Base-by-base conservation (phyloP, 306 rosid genomes). In the Trichosanthes truncata region DNA sequence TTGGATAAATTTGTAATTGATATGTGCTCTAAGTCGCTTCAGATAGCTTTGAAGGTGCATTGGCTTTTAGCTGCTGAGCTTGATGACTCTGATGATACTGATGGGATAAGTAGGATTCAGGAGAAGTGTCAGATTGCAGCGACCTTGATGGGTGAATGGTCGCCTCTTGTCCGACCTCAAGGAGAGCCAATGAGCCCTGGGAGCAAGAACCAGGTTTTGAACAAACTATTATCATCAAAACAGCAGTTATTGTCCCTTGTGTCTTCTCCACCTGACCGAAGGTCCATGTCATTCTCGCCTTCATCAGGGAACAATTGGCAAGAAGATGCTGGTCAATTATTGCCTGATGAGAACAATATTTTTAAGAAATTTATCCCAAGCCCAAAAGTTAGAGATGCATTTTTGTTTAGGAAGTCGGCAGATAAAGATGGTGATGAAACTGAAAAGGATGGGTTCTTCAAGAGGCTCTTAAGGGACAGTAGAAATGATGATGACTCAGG, bases 1-100 rank as follows among this genome's bases (percentile, higher is more conserved):
- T 81, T 95, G 87, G 99, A 95, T 83, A 95, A 95, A 82, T 95
- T 95, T 83, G 99, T 95, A 12, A 95, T 95, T 52, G 99, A 95
- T 69, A 85, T 90, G 74, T 93, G 99, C 83, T 89, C 93, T 14
- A 93, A 91, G 87, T 93, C 99, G 2, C 92, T 90, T 67, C 89
- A 93, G 91, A 95, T 95, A 73, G 97, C 99, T 66, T 81, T 91
- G 87, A 95, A 91, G 91, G 97, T 95, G 84, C 97, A 95, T 67
- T 95, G 97, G 97, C 89, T 95, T 80, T 78, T 95, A 56, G 77
- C 91, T 88, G 97, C 99, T 0, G 99, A 95, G 89, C 88, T 91
- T 25, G 99, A 95, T 84, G 99, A 95, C 81, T 84, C 89, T 25
- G 94, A 93, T 83, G 99, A 95, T 83, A 89, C 89, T 85, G 97